Percentiles rank a stretch among this genome's conserved stretches.
Evolutionary conservation across 1,284 basidiomycete species (phyloP).

Genomic region (Cryptococcus sp.): DNA sequence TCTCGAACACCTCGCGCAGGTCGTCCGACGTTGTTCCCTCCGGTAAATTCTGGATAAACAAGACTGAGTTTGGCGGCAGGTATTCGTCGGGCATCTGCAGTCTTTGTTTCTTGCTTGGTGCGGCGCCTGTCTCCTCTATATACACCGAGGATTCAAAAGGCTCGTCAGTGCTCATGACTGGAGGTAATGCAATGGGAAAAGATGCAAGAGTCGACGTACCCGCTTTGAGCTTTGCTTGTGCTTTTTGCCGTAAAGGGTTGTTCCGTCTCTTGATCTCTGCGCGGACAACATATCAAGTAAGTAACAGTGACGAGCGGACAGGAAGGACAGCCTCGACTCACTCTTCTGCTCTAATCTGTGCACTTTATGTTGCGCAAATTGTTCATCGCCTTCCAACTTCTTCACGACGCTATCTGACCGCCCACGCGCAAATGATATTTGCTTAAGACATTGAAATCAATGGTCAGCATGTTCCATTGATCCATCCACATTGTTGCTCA

Average conservation of each 20-base stretch:
- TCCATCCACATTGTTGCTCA: background rate
- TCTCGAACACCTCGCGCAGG: constrained; percentile 81
- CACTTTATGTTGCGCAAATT: constrained; percentile 74
- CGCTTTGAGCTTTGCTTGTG: constrained; percentile 73
- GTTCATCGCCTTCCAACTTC: constrained; percentile 63
- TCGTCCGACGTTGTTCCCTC: constrained; percentile 82
- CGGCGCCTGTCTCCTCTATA: constrained; percentile 24
- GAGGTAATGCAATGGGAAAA: background rate
- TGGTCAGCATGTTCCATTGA: background rate
- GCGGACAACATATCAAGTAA: background rate
- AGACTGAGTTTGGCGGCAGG: constrained; percentile 96
- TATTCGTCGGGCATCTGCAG: constrained; percentile 99
- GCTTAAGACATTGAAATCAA: constrained; percentile 56
- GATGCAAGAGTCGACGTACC: constrained; percentile 54
- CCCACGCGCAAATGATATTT: constrained; percentile 88
- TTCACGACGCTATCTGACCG: constrained; percentile 87
- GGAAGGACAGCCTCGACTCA: constrained; percentile 50
- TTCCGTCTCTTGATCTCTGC: constrained; percentile 75
- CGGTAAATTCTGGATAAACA: constrained; percentile 97
- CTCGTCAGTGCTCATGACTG: background rate
- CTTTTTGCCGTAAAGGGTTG: constrained; percentile 83
- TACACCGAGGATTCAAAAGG: background rate
- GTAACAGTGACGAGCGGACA: background rate
- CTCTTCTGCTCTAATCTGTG: constrained; percentile 77
- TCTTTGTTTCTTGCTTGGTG: constrained; percentile 56